Base-by-base conservation (phyloP, 2,329 filamentous ascomycete genomes). In the Myriosclerotinia duriaeana region DNA sequence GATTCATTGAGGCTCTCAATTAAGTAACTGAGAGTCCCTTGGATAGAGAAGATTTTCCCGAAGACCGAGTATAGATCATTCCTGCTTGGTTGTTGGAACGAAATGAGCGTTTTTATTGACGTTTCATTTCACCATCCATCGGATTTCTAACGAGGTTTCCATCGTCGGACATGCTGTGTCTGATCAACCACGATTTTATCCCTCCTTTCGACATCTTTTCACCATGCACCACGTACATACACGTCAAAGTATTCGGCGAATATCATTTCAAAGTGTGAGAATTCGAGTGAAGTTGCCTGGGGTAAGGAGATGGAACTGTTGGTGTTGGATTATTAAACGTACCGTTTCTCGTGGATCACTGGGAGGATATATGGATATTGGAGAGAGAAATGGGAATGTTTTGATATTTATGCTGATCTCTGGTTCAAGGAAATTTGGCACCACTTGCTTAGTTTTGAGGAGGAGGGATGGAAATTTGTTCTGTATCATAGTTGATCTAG, bases 401-500 rank as follows among this genome's bases (percentile, higher is more conserved):
- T 14, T 26, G 9, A 15, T 42, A 30, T 62, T 53, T 42, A 53
- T 62, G 59, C 48, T 42, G 59, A 53, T 40, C 46, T 62, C 36
- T 20, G 26, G 5, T 61, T 26, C n/a, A 8, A 8, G 44, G 26
- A 48, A 2, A 15, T 26, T 53, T 5, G 46, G 5, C n/a, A 53
- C 34, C 17, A 34, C 34, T 38, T 62, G 9, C 8, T 5, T 36
- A n/a, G 20, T 5, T 53, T 20, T 11, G 20, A 17, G n/a, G 14
- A 53, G 22, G 20, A n/a, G 20, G 9, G 11, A 42, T 22, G 59
- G 1, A n/a, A 17, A 14, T 34, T 58, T 22, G 30, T 30, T 22
- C 20, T 30, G 34, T 62, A 53, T 62, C n/a, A 42, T 62, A 62
- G 34, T 53, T 62, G 59, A 38, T 62, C 22, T 17, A 62, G 20